Evolutionary conservation across 192 early-diverging fungal genomes (phyloP).

Genomic region (Entomortierella parvispora): DNA sequence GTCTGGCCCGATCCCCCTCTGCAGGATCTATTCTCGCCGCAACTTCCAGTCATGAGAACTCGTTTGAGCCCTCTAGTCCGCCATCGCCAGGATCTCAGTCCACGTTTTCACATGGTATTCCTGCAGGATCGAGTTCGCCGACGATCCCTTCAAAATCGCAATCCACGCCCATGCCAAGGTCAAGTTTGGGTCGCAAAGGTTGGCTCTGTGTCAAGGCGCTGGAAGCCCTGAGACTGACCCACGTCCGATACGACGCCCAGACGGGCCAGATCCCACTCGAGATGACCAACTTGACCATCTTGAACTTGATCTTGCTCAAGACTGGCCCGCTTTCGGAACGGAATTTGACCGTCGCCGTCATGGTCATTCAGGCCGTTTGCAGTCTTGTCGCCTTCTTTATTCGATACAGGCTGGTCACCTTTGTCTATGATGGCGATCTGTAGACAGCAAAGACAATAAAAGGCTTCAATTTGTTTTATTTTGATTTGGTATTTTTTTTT

Average conservation of each 20-base stretch:
- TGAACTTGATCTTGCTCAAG: constrained; percentile 90
- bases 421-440: constrained; percentile 73
- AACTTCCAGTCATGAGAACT: neutral
- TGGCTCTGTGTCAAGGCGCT: constrained; percentile 63
- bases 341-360: constrained; percentile 65
- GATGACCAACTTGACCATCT: constrained; percentile 91
- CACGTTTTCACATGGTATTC: too few species aligned
- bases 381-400: constrained; percentile 82
- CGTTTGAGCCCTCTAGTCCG: too few species aligned
- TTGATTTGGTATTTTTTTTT: too few species aligned
- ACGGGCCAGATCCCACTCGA: constrained; percentile 58
- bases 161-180: constrained; percentile 8
- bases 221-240: constrained; percentile 58
- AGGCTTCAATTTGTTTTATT: too few species aligned
- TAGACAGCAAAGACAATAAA: too few species aligned
- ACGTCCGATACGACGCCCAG: constrained; percentile 62
- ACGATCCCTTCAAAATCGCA: constrained; percentile 13
- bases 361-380: constrained; percentile 74
- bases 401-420: constrained; percentile 80
- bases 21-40: neutral
- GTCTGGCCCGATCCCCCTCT: neutral
- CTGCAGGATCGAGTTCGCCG: too few species aligned
- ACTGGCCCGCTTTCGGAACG: constrained; percentile 79
- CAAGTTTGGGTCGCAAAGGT: constrained; percentile 43
- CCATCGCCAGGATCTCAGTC: too few species aligned